Evolutionary conservation across 2,329 filamentous ascomycete genomes (phyloP).

Genomic region (Penicillium sp.): DNA sequence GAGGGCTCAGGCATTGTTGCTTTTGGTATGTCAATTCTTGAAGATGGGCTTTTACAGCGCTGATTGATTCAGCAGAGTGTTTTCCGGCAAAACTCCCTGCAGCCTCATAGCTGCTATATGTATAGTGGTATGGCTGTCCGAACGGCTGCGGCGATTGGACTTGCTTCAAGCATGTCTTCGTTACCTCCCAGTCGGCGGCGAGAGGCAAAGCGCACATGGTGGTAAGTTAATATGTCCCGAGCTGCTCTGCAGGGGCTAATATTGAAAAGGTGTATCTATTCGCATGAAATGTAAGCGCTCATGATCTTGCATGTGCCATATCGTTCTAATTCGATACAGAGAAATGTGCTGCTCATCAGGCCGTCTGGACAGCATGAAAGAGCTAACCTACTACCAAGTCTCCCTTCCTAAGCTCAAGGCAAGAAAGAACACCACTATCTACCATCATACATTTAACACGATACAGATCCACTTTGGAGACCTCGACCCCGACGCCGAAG

Average conservation of each 20-base stretch:
- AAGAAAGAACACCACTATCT: neutral
- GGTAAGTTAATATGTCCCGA: constrained; percentile 13
- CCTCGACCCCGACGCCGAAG: constrained; percentile 21
- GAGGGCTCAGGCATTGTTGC: constrained; percentile 6
- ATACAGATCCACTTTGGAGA: neutral
- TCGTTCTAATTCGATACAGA: constrained; percentile 11
- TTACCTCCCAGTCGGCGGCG: constrained; percentile 12
- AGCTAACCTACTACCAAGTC: constrained; percentile 27
- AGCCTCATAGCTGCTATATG: constrained; percentile 31
- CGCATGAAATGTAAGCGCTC: neutral
- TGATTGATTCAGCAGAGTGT: neutral
- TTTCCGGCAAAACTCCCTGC: constrained; percentile 20
- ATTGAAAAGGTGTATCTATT: neutral
- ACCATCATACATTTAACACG: neutral
- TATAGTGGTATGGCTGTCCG: constrained; percentile 33
- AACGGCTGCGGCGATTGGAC: constrained; percentile 35
- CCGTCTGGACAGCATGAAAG: constrained; percentile 30
- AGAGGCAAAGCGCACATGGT: constrained; percentile 27
- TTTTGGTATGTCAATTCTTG: neutral
- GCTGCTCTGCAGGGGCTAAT: neutral
- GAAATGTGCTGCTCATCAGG: constrained; percentile 34
- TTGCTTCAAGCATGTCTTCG: constrained; percentile 28
- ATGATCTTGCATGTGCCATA: neutral
- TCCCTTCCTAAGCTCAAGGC: constrained; percentile 21
- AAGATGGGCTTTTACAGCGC: neutral